These are phyloP conservation scores for Astrothelium subdiscretum DNA, from an alignment of 495 filamentous ascomycete genomes.

Conservation along the genomic window DNA sequence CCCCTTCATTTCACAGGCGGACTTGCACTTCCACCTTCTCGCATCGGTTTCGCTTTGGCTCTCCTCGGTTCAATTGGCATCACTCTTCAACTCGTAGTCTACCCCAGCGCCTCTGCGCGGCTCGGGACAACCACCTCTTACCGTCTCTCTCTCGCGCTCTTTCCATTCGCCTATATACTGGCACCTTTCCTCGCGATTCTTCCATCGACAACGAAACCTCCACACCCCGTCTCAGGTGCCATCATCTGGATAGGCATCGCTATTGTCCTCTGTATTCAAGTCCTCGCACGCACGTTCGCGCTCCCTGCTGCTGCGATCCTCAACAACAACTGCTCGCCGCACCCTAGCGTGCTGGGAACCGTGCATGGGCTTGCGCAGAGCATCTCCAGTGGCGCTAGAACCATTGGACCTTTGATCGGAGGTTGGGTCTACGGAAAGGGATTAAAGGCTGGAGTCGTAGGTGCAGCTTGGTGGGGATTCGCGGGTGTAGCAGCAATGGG, in stretches of 20 bases:
- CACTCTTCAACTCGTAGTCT: constrained; percentile 56
- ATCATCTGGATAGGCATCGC: constrained; percentile 52
- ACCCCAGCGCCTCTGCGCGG: constrained; percentile 46
- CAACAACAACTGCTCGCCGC: constrained; percentile 56
- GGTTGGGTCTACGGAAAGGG: constrained; percentile 55
- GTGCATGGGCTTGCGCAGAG: constrained; percentile 60
- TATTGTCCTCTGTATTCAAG: constrained; percentile 52
- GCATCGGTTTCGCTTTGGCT: constrained; percentile 57
- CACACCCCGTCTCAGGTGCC: constrained; percentile 45
- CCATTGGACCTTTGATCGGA: constrained; percentile 54
- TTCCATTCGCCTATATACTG: constrained; percentile 53
- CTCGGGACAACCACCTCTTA: constrained; percentile 54
- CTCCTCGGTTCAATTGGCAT: constrained; percentile 61
- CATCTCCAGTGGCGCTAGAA: constrained; percentile 45
- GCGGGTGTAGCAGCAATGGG: constrained; percentile 50
- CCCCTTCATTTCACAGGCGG: constrained; percentile 62
- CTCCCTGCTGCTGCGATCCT: constrained; percentile 58
- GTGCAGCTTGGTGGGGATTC: constrained; percentile 61
- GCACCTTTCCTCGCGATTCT: constrained; percentile 58
- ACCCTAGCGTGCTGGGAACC: constrained; percentile 50
- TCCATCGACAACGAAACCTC: constrained; percentile 26
- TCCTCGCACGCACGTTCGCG: constrained; percentile 60
- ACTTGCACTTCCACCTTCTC: constrained; percentile 53
- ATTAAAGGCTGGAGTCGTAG: constrained; percentile 52
- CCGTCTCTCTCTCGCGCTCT: constrained; percentile 46